Evolutionary conservation across 306 rosid genomes (phyloP).

Genomic region (Quillaja saponaria): DNA sequence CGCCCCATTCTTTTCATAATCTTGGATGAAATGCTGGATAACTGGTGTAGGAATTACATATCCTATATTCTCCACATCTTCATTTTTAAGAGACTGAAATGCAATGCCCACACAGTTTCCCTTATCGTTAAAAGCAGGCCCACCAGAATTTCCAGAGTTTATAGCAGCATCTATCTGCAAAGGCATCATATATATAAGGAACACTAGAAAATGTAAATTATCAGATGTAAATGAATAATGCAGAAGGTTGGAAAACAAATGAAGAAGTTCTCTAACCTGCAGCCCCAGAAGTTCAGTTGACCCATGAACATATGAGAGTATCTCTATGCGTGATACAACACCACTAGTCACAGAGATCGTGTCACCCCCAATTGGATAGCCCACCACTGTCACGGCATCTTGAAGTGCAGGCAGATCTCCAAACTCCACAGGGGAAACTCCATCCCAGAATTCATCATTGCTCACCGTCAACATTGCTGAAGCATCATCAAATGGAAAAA

Average conservation of each 20-base stretch:
- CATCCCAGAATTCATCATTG: conserved; percentile 93
- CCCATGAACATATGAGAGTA: conserved; percentile 91
- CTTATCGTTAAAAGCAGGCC: conserved; percentile 92
- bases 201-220: conserved; percentile 21
- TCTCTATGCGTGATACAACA: conserved; percentile 91
- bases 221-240: neutral
- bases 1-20: conserved; percentile 83
- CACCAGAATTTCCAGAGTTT: conserved; percentile 97
- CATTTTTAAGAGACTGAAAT: conserved; percentile 95
- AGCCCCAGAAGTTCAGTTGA: conserved; percentile 94
- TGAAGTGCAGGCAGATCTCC: conserved; percentile 87
- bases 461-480: conserved; percentile 90
- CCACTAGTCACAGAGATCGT: conserved; percentile 98
- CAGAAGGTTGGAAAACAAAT: conserved; percentile 11
- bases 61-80: conserved; percentile 91
- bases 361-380: conserved; percentile 97
- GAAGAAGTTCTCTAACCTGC: conserved; percentile 57
- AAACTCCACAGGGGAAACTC: conserved; percentile 82
- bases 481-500: conserved; percentile 32
- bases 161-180: conserved; percentile 93
- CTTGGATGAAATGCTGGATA: conserved; percentile 84
- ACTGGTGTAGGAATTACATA: conserved; percentile 98
- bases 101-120: conserved; percentile 98
- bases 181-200: conserved; percentile 20
- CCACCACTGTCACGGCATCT: conserved; percentile 95